Percentiles rank a stretch among this genome's conserved stretches.
Evolutionary conservation across 768 basidiomycete genomes (phyloP).

Genomic region (Favolaschia claudopus): DNA sequence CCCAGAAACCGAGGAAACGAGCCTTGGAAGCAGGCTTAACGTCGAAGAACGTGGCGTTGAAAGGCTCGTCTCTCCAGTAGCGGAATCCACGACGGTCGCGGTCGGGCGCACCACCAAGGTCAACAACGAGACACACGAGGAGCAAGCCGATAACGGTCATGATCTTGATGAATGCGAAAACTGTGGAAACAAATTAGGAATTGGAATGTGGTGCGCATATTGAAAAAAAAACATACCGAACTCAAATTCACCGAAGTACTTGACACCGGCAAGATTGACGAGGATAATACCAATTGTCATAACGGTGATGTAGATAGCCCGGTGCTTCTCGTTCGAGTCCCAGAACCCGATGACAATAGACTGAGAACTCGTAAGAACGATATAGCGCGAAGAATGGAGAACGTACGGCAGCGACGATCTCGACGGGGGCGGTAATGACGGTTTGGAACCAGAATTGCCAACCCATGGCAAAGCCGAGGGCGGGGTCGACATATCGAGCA

Average conservation of each 20-base stretch:
- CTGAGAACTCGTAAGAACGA: conserved; percentile 7
- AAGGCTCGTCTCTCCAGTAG: conserved; percentile 45
- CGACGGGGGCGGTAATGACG: conserved; percentile 43
- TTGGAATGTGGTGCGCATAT: no score
- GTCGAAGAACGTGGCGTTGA: conserved; percentile 31
- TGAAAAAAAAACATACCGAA: conserved; percentile 27
- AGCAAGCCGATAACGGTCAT: conserved; percentile 48
- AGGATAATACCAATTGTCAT: conserved; percentile 35
- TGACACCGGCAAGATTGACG: conserved; percentile 37
- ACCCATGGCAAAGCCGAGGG: conserved; percentile 46
- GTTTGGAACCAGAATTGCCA: conserved; percentile 39
- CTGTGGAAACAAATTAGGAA: conserved; percentile 50
- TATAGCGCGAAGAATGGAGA: neutral
- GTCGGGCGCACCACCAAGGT: conserved; percentile 56
- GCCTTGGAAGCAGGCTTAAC: conserved; percentile 37
- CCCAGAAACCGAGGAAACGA: conserved; percentile 39
- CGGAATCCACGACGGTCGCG: conserved; percentile 46
- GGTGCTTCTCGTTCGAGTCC: conserved; percentile 37
- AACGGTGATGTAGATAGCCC: conserved; percentile 43
- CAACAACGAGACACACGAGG: conserved; percentile 57
- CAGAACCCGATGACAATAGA: conserved; percentile 49
- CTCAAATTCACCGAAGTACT: conserved; percentile 32
- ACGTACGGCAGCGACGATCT: conserved; percentile 41
- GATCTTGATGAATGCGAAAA: conserved; percentile 56
- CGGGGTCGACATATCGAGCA: conserved; percentile 43